Base-by-base conservation (phyloP, 2,329 filamentous ascomycete species). In the Penicillium italicum region DNA sequence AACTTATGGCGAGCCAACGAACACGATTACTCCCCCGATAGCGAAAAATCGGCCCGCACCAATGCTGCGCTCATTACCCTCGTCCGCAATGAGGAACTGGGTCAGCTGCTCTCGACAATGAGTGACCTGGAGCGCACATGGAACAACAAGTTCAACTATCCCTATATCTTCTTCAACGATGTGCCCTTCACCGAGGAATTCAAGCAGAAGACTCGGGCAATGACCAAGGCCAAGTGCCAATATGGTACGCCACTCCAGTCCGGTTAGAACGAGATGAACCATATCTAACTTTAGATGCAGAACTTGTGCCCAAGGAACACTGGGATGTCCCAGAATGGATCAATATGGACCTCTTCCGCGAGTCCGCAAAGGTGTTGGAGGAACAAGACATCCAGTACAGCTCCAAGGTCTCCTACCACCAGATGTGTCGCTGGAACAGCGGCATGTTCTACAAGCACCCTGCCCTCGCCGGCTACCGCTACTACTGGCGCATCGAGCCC, bases 401-500 rank as follows among this genome's bases (percentile, higher is more conserved):
- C 68, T 82, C 86, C 65, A 90, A 89, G 80, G 77, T 90, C 51
- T 96, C 91, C 46, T 99, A 99, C 77, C 93, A 97, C 76, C 89
- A 97, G 72, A 99, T 99, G 94, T 99, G 94, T 72, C 87, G 94
- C 54, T 99, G 94, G 94, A 99, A 99, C 78, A 95, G 90, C 69
- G 94, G 94, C 69, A 82, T 97, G 75, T 99, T 99, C 81, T 97
- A 96, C 80, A 91, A 94, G 71, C 94, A 99, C 74, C 91, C 91
- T 0, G 92, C 91, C 0, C 83, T 99, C 54, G 80, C 85, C 62
- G 76, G 94, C 66, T 85, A 83, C 61, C 89, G 91, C 64, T 99
- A 90, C 80, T 99, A 99, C 81, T 99, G 94, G 94, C 90, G 94
- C 56, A 94, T 99, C 45, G 94, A 99, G 74, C 94, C 94, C 50